Evolutionary conservation across 306 rosid genomes (phyloP).

Genomic region (Morella rubra): DNA sequence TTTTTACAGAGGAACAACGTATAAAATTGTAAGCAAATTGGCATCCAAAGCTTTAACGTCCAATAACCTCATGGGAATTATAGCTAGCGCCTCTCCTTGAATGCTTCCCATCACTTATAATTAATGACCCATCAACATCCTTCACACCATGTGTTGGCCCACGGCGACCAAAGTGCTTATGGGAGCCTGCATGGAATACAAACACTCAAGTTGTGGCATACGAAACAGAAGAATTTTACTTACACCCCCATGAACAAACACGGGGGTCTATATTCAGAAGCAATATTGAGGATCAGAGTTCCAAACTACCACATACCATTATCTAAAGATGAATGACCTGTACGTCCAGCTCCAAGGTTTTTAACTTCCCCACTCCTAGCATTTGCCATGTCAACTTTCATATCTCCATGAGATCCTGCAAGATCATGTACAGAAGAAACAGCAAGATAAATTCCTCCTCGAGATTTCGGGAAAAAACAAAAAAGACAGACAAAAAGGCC

Average conservation of each 20-base stretch:
- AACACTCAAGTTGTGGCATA: slow-evolving; percentile 12
- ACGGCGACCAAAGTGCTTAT: slow-evolving; percentile 57
- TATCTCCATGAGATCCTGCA: slow-evolving; percentile 37
- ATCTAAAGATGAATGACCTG: slow-evolving; percentile 45
- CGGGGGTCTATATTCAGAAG: neutral
- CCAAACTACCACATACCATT: slow-evolving; percentile 46
- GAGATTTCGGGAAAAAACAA: neutral
- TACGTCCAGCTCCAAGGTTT: slow-evolving; percentile 37
- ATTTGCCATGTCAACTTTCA: slow-evolving; percentile 35
- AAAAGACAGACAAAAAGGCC: neutral
- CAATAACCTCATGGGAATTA: slow-evolving; percentile 70
- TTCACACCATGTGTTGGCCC: slow-evolving; percentile 50
- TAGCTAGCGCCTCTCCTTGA: slow-evolving; percentile 47
- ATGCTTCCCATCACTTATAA: slow-evolving; percentile 59
- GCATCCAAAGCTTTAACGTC: slow-evolving; percentile 19
- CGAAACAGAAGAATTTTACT: neutral
- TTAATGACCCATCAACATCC: slow-evolving; percentile 53
- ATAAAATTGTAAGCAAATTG: neutral
- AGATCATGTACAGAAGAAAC: slow-evolving; percentile 18
- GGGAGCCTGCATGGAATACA: slow-evolving; percentile 42
- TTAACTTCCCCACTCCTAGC: slow-evolving; percentile 44
- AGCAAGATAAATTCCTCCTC: slow-evolving; percentile 8
- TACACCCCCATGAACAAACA: neutral
- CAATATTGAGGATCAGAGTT: slow-evolving; percentile 6
- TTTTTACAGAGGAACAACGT: slow-evolving; percentile 10